Evolutionary conservation across 495 filamentous ascomycete species (phyloP), one percentile per base, ranked within the genome.

Genomic region (Trichoderma gamsii): DNA sequence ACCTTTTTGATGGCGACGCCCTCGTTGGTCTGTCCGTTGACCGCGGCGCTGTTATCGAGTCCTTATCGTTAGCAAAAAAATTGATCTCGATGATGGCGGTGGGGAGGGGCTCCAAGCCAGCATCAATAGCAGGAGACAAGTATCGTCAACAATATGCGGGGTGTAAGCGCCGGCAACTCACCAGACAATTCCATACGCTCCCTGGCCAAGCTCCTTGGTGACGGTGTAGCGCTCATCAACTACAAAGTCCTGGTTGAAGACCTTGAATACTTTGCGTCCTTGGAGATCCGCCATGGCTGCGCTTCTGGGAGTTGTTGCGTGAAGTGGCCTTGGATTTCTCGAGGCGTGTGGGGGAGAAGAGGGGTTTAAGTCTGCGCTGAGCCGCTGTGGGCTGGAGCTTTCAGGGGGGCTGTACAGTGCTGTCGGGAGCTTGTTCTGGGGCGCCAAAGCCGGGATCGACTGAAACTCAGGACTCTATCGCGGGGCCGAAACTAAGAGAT

Each of bases 1-100:
- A 99, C 92, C 78, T 99, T 99, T 83, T 99, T 99, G 81, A 99
- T 92, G 69, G 95, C 95, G 67, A 99, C 93, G n/a, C 95, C 95
- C 76, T 99, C 95, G 73, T 88, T 88, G 16, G 92, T 97, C 76
- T 90, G 86, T 73, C 85, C 87, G 82, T 99, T 97, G 66, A 92
- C 92, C 32, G 95, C 96, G 65, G 96, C 96, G 79, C 93, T 95
- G 76, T 68, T 65, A 41, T 32, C 9, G 44, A 4, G 27, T 56
- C 25, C 27, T 65, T 32, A 15, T 49, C 59, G 68, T 74, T 64
- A 73, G 72, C 65, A 71, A 70, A 21, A 27, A 41, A 18, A 29
- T 43, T 9, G 15, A 21, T 6, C 6, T 23, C 16, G 18, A 41
- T 59, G 25, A 32, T 43, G 52, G 23, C 21, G 59, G 59, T 41